Percentiles rank a stretch among this genome's conserved stretches.
Evolutionary conservation across 2,329 filamentous ascomycete species (phyloP).

Genomic region (Beauveria varroae): DNA sequence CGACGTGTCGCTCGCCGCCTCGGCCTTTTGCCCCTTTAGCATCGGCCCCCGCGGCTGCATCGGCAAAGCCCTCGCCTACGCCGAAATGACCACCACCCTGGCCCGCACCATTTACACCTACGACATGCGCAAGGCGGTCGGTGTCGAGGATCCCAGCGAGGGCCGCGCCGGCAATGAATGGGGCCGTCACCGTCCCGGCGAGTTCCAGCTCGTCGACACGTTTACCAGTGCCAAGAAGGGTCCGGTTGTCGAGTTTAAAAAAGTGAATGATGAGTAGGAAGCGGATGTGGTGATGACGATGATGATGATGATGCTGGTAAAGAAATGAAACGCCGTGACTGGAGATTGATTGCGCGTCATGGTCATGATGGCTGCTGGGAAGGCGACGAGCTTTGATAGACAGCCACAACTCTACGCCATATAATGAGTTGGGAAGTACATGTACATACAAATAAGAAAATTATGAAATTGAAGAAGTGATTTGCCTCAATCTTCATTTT

Average conservation of each 20-base stretch:
- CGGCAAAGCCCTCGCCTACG: constrained; percentile 61
- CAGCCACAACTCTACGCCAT: not conserved
- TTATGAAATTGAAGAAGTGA: not conserved
- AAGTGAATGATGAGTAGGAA: constrained; percentile 17
- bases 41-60: constrained; percentile 65
- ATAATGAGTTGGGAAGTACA: not conserved
- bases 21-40: constrained; percentile 68
- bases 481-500: too few species aligned
- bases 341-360: not conserved
- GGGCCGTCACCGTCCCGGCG: constrained; percentile 46
- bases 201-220: constrained; percentile 65
- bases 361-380: not conserved
- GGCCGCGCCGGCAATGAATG: constrained; percentile 40
- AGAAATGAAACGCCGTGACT: not conserved
- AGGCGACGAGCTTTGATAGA: not conserved
- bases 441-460: not conserved
- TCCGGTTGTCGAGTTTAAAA: constrained; percentile 56
- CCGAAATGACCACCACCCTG: constrained; percentile 57
- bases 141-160: constrained; percentile 45
- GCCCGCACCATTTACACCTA: constrained; percentile 55
- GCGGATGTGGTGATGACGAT: not conserved
- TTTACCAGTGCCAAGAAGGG: constrained; percentile 70
- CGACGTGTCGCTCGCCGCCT: constrained; percentile 48
- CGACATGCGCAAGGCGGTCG: constrained; percentile 46
- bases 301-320: not conserved